Conservation (phyloP, 805 yeast species). For the Candida insectalens region DNA sequence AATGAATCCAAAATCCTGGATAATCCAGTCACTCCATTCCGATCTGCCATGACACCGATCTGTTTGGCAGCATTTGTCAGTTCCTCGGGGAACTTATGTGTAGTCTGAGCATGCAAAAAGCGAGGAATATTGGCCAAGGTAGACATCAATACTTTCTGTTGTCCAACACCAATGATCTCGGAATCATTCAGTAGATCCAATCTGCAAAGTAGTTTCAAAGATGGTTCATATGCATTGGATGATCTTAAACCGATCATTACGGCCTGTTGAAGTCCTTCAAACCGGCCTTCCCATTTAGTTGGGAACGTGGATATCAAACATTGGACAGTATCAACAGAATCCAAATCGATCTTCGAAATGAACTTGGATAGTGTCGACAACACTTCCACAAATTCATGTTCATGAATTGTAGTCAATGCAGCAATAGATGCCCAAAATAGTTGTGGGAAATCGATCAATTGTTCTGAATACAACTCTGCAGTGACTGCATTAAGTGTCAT, state of each 20-base stretch:
- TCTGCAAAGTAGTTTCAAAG: conserved; percentile 64
- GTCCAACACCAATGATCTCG: conserved; percentile 67
- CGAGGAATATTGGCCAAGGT: conserved; percentile 76
- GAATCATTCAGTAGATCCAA: conserved; percentile 59
- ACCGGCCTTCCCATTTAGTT: conserved; percentile 89
- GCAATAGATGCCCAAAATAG: conserved; percentile 95
- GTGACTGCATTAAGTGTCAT: conserved; percentile 93
- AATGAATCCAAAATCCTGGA: conserved; percentile 70
- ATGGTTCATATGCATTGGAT: conserved; percentile 65
- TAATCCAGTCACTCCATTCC: conserved; percentile 40
- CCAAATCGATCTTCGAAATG: conserved; percentile 77
- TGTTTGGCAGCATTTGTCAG: conserved; percentile 43
- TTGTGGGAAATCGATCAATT: conserved; percentile 82
- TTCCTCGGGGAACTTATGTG: conserved; percentile 39
- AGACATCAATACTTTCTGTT: conserved; percentile 60
- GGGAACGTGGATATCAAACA: conserved; percentile 85
- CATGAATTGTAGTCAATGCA: conserved; percentile 80
- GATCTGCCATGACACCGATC: conserved; percentile 51
- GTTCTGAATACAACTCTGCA: conserved; percentile 71
- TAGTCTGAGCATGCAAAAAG: conserved; percentile 71
- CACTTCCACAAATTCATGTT: conserved; percentile 85
- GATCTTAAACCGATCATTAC: conserved; percentile 81
- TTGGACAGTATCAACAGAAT: conserved; percentile 75
- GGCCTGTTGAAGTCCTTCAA: conserved; percentile 77
- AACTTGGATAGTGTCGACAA: conserved; percentile 75